Conservation (phyloP, 2,329 filamentous ascomycete species). For the Zymoseptoria brevis region DNA sequence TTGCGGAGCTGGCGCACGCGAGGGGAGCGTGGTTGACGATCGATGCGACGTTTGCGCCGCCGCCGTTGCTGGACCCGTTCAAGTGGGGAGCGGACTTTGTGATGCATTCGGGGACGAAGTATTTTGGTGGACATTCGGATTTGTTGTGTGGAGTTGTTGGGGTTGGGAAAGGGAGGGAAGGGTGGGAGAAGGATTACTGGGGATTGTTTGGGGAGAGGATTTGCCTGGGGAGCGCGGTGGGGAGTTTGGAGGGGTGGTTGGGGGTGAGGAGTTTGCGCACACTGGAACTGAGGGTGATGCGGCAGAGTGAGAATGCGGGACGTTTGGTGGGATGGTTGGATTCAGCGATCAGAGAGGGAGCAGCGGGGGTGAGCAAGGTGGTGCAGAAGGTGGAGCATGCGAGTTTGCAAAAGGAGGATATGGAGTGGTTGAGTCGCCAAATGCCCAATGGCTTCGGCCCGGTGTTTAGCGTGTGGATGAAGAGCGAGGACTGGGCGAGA, state of each 20-base stretch:
- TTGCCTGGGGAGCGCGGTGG: slow-evolving; percentile 77
- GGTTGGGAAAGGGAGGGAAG: slow-evolving; percentile 41
- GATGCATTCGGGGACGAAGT: slow-evolving; percentile 93
- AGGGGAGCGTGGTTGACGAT: slow-evolving; percentile 71
- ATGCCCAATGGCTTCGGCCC: slow-evolving; percentile 89
- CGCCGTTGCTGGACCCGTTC: slow-evolving; percentile 82
- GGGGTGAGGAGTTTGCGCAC: slow-evolving; percentile 80
- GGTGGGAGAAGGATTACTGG: slow-evolving; percentile 46
- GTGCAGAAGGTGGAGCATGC: slow-evolving; percentile 65
- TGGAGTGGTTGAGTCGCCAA: slow-evolving; percentile 67
- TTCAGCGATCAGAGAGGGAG: slow-evolving; percentile 37
- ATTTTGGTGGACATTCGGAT: slow-evolving; percentile 91
- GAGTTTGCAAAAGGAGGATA: slow-evolving; percentile 63
- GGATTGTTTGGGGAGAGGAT: slow-evolving; percentile 60
- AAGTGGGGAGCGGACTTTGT: slow-evolving; percentile 71
- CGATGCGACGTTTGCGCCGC: slow-evolving; percentile 88
- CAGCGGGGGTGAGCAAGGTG: slow-evolving; percentile 42
- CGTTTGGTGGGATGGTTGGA: slow-evolving; percentile 66
- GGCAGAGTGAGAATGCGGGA: slow-evolving; percentile 65
- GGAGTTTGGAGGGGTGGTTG: slow-evolving; percentile 84
- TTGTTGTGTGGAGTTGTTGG: slow-evolving; percentile 80
- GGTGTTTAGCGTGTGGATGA: slow-evolving; percentile 70
- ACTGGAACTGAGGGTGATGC: slow-evolving; percentile 69
- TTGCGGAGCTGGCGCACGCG: slow-evolving; percentile 62
- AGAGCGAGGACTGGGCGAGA: slow-evolving; percentile 53